Conservation (phyloP, 257 asterid species). For the Solanum ossicruentum region DNA sequence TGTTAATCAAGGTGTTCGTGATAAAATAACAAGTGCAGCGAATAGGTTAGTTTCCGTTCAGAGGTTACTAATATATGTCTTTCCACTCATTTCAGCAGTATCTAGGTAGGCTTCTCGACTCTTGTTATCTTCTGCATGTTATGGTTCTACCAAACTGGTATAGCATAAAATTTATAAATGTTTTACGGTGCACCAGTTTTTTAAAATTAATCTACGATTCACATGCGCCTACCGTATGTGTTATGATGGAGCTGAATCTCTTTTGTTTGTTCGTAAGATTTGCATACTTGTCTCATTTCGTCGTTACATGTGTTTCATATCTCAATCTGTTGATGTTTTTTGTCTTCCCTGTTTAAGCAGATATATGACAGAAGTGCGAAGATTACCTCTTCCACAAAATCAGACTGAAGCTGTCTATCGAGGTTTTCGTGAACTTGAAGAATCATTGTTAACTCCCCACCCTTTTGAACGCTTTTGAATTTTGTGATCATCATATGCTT, state of each 20-base stretch:
- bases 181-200: not conserved
- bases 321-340: not conserved
- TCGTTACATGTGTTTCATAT: not conserved
- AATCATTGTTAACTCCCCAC: slow-evolving; percentile 52
- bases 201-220: not conserved
- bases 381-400: slow-evolving; percentile 67
- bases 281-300: not conserved
- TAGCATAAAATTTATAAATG: not conserved
- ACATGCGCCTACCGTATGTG: not conserved
- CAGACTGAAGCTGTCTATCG: slow-evolving; percentile 73
- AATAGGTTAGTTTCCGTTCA: slow-evolving; percentile 38
- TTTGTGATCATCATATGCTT: not conserved
- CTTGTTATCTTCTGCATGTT: not conserved
- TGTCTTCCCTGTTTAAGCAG: slow-evolving; percentile 16
- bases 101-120: not conserved
- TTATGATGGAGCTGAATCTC: too few species aligned
- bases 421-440: slow-evolving; percentile 86
- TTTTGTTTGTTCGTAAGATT: not conserved
- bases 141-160: not conserved
- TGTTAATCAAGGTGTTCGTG: slow-evolving; percentile 69
- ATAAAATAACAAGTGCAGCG: slow-evolving; percentile 76
- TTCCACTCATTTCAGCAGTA: not conserved
- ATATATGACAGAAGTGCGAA: slow-evolving; percentile 84
- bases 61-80: not conserved
- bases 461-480: slow-evolving; percentile 41